These are phyloP conservation scores for Ogataea corticis DNA, from an alignment of 805 yeast genomes.

Conservation along the genomic window DNA sequence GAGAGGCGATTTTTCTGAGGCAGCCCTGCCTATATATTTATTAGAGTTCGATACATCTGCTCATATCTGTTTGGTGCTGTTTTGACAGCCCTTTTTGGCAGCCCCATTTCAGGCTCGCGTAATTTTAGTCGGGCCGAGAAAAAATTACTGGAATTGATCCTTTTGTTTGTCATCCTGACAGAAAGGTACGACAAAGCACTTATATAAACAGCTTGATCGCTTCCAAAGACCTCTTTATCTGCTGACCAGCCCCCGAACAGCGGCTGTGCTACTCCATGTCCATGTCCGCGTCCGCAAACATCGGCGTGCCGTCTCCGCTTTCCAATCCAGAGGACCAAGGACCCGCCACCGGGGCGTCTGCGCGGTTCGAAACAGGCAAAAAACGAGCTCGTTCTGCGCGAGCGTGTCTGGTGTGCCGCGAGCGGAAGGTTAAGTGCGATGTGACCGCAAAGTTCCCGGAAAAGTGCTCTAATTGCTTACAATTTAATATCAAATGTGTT, in stretches of 20 bases:
- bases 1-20: background rate
- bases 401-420: slow-evolving; percentile 77
- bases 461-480: slow-evolving; percentile 64
- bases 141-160: no score
- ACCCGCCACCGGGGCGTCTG: background rate
- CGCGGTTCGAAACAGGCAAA: slow-evolving; percentile 23
- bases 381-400: slow-evolving; percentile 60
- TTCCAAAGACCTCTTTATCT: no score
- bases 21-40: no score
- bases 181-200: no score
- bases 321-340: slow-evolving; percentile 2
- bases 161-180: no score
- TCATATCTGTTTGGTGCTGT: no score
- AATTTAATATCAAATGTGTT: slow-evolving; percentile 63
- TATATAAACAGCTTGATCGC: no score
- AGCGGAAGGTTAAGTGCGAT: slow-evolving; percentile 79
- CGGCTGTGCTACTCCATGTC: background rate
- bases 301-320: slow-evolving; percentile 4
- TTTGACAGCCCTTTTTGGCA: background rate
- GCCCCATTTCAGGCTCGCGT: background rate
- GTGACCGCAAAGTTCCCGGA: slow-evolving; percentile 54
- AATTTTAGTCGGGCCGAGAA: background rate
- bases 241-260: background rate
- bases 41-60: background rate
- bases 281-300: background rate